Evolutionary conservation across 768 basidiomycete species (phyloP).

Genomic region (Trametes cinnabarina): DNA sequence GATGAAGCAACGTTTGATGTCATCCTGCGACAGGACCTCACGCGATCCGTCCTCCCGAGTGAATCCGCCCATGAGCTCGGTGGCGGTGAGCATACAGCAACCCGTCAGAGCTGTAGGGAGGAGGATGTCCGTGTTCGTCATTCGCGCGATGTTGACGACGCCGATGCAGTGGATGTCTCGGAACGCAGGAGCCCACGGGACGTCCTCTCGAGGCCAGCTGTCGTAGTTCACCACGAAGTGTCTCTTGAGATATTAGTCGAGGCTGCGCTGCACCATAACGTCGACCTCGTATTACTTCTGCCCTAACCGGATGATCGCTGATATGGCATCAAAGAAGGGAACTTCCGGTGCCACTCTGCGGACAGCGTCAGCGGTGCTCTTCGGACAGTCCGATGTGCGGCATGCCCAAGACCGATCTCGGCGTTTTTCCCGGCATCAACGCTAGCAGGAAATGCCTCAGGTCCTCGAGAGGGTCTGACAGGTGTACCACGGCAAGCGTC

Average conservation of each 20-base stretch:
- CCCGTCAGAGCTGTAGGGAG: slow-evolving; percentile 7
- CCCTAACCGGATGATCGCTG: slow-evolving; percentile 9
- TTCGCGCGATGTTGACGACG: slow-evolving; percentile 13
- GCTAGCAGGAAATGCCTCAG: background rate
- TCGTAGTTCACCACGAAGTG: background rate
- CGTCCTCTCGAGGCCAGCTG: background rate
- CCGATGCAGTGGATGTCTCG: background rate
- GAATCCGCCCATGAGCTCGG: slow-evolving; percentile 11
- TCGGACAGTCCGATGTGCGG: too few relatives aligned
- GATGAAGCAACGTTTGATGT: slow-evolving; percentile 11
- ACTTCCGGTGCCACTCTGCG: background rate
- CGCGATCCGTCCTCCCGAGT: slow-evolving; percentile 3
- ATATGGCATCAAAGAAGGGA: background rate
- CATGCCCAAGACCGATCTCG: background rate
- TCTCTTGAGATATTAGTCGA: slow-evolving; percentile 4
- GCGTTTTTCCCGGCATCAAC: background rate
- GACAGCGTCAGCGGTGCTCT: too few relatives aligned
- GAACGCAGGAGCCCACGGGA: background rate
- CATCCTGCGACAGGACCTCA: slow-evolving; percentile 11
- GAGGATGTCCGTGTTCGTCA: background rate
- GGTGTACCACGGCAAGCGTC: background rate
- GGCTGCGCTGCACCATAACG: background rate
- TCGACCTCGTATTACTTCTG: slow-evolving; percentile 15
- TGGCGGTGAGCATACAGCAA: slow-evolving; percentile 3
- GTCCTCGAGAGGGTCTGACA: slow-evolving; percentile 5